A percentile compares a stretch with the other conserved stretches of the same genome.
Evolutionary conservation across 2,329 filamentous ascomycete genomes (phyloP).

Genomic region (Lachnellula arida): DNA sequence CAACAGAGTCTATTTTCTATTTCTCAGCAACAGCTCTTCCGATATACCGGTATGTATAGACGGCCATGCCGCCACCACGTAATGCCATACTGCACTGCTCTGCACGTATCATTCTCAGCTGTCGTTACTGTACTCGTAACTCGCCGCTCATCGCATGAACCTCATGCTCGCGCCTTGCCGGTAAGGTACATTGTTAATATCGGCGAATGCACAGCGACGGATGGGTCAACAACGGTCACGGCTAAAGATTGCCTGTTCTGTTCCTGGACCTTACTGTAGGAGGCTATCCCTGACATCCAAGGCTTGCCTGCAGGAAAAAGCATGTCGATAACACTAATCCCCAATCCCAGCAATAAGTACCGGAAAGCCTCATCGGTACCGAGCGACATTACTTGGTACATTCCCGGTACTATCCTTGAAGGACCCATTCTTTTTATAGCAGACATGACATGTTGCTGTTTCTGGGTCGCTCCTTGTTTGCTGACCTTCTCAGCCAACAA

Average conservation of each 20-base stretch:
- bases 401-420: background rate
- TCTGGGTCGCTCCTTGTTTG: background rate
- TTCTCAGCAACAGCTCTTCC: too few species aligned
- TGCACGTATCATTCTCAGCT: background rate
- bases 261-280: too few species aligned
- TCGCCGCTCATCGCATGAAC: slow-evolving; percentile 1
- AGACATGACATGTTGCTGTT: background rate
- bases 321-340: too few species aligned
- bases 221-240: too few species aligned
- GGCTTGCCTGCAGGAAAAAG: too few species aligned
- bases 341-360: too few species aligned
- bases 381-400: background rate
- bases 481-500: background rate
- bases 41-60: too few species aligned
- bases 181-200: background rate
- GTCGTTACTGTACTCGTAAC: background rate
- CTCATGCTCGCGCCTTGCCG: slow-evolving; percentile 1
- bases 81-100: background rate
- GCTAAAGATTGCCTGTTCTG: too few species aligned
- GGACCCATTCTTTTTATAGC: background rate
- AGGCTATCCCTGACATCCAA: too few species aligned
- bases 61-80: background rate
- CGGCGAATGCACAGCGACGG: background rate
- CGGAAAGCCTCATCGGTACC: background rate
- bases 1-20: background rate